Base-by-base conservation (phyloP, 164 flowering plant genomes). In the Chimonanthus praecox region DNA sequence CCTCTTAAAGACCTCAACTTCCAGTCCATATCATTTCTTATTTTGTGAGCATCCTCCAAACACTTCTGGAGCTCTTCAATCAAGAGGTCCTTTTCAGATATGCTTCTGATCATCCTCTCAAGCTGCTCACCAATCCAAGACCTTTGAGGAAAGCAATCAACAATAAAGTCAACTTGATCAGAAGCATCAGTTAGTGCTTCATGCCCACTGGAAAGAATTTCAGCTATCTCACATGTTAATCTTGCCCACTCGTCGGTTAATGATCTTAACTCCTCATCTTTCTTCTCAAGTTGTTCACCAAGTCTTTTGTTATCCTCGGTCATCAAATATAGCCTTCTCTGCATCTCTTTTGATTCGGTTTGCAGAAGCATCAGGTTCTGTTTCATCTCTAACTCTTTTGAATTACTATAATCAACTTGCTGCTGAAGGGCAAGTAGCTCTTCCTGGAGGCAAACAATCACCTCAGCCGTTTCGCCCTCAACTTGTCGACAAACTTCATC, bases 381-480 rank as follows among this genome's bases (percentile, higher is more conserved):
- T 63, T 84, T 79, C n/a, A 83, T 72, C 74, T 84, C 90, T 48
- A 72, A 72, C 77, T 92, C 92, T 77, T 83, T 87, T 77, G 70
- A 67, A 63, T 79, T 85, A 50, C 84, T 82, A 6, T 85, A 86
- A n/a, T 83, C 79, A 21, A 89, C 87, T 78, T 89, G 87, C 79
- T 87, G 86, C 81, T 93, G 95, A 83, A 93, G 94, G 65, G 65
- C 67, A 21, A 79, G 66, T 50, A 96, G 92, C 77, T 96, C 98
- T 80, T 93, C 97, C 82, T 92, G 95, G 82, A 96, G 78, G 78
- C 95, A 89, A 72, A 96, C 88, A 79, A 95, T 95, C 68, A 88
- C 99, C 79, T 93, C 94, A 18, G 97, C 99, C 50, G 97, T 95
- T 86, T 92, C 98, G 63, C 85, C 98, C 82, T 95, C 99, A 72